phyloP scores from a whole-genome alignment of 2,329 filamentous ascomycete genomes.

The Apiospora phragmitis region DNA sequence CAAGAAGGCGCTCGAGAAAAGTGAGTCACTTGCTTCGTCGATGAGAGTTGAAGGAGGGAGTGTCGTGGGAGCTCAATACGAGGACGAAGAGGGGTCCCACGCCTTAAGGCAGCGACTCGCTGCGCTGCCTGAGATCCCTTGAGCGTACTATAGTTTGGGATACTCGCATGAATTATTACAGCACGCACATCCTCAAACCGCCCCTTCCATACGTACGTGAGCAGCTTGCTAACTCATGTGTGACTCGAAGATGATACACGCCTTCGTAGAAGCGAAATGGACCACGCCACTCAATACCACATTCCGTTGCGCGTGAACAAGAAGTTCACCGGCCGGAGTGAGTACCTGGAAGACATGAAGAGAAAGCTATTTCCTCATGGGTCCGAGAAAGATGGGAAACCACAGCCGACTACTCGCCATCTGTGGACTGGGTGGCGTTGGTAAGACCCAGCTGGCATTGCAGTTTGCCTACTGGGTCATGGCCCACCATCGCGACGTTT shows the following conservation, averaged over 20 bases:
- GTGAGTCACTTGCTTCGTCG: background rate
- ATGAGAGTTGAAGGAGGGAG: background rate
- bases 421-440: conserved; percentile 35
- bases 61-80: background rate
- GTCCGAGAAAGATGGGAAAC: too few species aligned
- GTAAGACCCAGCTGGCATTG: conserved; percentile 41
- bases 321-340: background rate
- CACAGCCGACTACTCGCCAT: conserved; percentile 14
- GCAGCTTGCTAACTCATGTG: background rate
- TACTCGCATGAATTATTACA: background rate
- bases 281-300: background rate
- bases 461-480: conserved; percentile 33
- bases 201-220: background rate
- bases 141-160: background rate
- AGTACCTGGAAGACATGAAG: background rate
- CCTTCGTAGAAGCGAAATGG: background rate
- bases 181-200: background rate
- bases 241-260: background rate
- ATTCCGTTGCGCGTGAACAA: background rate
- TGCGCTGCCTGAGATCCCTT: background rate
- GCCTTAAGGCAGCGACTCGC: background rate
- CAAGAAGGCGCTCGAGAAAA: conserved; percentile 9
- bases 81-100: background rate
- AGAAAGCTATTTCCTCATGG: background rate
- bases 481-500: conserved; percentile 28